Evolutionary conservation across 164 flowering plant genomes (phyloP).

Genomic region (Buxus sempervirens): DNA sequence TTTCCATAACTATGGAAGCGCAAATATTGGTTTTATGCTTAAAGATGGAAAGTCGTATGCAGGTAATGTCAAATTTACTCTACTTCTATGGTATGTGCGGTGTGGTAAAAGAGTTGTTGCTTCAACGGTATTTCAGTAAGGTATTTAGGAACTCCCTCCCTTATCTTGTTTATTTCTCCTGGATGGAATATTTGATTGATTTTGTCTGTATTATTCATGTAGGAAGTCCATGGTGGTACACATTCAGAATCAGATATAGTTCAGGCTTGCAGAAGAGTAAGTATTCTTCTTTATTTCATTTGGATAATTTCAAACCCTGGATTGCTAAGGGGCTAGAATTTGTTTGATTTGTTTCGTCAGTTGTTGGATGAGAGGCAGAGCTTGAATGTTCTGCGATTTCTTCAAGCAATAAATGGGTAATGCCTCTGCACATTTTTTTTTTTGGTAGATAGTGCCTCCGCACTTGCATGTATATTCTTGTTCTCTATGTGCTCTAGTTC

Average conservation of each 20-base stretch:
- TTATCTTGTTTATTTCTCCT: background rate
- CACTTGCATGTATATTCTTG: background rate
- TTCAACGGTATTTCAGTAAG: conserved; percentile 86
- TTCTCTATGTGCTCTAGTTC: background rate
- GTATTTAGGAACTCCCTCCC: conserved; percentile 29
- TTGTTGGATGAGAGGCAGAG: conserved; percentile 78
- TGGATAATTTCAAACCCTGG: background rate
- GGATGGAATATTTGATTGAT: background rate
- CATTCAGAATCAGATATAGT: conserved; percentile 78
- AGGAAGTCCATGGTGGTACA: conserved; percentile 76
- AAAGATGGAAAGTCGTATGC: conserved; percentile 14
- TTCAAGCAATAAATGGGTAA: conserved; percentile 83
- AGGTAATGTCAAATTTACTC: conserved; percentile 80
- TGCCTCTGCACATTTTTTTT: background rate
- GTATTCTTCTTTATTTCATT: conserved; percentile 15
- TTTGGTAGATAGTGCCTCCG: conserved; percentile 41
- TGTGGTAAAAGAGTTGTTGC: conserved; percentile 66
- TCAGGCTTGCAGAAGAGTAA: conserved; percentile 80
- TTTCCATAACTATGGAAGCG: background rate
- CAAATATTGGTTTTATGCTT: too few species aligned
- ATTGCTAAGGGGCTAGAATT: background rate
- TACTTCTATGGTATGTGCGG: conserved; percentile 91
- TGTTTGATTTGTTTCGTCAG: conserved; percentile 36
- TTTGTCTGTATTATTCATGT: conserved; percentile 10
- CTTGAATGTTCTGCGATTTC: conserved; percentile 65